Conservation (phyloP, 176 grass and related monocot species). For the Oryza officinalis region DNA sequence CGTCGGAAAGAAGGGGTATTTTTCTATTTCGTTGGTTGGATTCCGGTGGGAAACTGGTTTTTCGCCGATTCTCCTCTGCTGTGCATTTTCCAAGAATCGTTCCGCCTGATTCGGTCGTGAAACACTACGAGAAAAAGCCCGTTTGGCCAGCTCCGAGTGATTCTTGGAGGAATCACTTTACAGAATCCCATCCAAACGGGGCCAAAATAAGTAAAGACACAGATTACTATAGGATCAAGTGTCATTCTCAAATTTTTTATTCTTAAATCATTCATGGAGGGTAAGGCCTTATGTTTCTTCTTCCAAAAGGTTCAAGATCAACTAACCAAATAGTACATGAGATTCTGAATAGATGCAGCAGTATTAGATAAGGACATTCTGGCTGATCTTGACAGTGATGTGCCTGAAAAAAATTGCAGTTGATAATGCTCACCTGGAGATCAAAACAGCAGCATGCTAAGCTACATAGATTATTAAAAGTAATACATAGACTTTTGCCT, state of each 20-base stretch:
- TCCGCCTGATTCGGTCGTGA: no score
- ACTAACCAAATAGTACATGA: constrained; percentile 43
- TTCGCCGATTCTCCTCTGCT: no score
- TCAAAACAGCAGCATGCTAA: constrained; percentile 13
- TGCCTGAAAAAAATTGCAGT: constrained; percentile 16
- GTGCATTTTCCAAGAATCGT: no score
- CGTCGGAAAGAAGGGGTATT: no score
- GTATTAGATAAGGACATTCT: constrained; percentile 39
- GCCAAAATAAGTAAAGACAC: constrained; percentile 29
- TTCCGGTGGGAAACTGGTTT: no score
- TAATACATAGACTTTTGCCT: neutral
- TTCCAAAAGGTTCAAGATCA: constrained; percentile 37
- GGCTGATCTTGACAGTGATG: constrained; percentile 39
- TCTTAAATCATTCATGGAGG: constrained; percentile 43
- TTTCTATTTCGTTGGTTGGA: no score
- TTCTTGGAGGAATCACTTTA: no score
- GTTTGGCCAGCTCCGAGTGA: no score
- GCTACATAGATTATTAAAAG: neutral
- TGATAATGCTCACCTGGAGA: constrained; percentile 15
- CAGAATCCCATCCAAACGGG: no score
- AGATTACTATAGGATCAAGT: constrained; percentile 30
- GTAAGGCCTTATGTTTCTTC: constrained; percentile 34
- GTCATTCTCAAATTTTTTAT: constrained; percentile 28
- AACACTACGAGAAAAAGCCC: no score
- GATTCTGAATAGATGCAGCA: constrained; percentile 45